Evolutionary conservation across 768 basidiomycete genomes (phyloP).

Genomic region (Tulasnella sp.): DNA sequence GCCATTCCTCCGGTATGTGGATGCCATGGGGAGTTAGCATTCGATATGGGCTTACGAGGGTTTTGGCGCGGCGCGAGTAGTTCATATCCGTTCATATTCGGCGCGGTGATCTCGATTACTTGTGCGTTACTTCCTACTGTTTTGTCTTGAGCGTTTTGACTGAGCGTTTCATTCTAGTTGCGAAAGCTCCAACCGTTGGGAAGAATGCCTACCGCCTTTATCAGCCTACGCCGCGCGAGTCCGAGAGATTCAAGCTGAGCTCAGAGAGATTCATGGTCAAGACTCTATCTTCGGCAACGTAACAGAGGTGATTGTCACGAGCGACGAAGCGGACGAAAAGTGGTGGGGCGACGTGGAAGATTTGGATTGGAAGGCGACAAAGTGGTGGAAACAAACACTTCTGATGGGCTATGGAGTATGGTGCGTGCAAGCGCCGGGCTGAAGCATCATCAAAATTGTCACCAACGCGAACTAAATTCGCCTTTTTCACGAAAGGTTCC

Average conservation of each 20-base stretch:
- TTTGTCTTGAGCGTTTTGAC: not conserved
- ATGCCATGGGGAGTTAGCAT: not conserved
- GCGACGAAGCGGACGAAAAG: slow-evolving; percentile 25
- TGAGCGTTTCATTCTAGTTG: not conserved
- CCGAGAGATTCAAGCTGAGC: slow-evolving; percentile 27
- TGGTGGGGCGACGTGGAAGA: slow-evolving; percentile 22
- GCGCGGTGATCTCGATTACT: not conserved
- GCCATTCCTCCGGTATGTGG: slow-evolving; percentile 19
- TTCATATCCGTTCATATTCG: slow-evolving; percentile 28
- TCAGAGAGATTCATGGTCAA: not conserved
- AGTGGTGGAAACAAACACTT: not conserved
- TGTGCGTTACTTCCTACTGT: not conserved
- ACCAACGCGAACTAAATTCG: not conserved
- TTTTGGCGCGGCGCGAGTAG: not conserved
- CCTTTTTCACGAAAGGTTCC: slow-evolving; percentile 56
- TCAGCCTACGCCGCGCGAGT: slow-evolving; percentile 4
- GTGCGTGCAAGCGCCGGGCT: not conserved
- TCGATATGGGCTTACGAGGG: not conserved
- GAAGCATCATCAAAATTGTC: not conserved
- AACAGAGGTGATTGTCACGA: slow-evolving; percentile 31
- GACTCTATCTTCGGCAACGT: not conserved
- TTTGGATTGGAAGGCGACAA: slow-evolving; percentile 25
- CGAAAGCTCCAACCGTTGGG: not conserved
- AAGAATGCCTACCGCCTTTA: slow-evolving; percentile 3
- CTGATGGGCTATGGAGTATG: not conserved